Base-by-base conservation (phyloP, 163 green algal genomes). In the Trebouxiophyceae sp. region DNA sequence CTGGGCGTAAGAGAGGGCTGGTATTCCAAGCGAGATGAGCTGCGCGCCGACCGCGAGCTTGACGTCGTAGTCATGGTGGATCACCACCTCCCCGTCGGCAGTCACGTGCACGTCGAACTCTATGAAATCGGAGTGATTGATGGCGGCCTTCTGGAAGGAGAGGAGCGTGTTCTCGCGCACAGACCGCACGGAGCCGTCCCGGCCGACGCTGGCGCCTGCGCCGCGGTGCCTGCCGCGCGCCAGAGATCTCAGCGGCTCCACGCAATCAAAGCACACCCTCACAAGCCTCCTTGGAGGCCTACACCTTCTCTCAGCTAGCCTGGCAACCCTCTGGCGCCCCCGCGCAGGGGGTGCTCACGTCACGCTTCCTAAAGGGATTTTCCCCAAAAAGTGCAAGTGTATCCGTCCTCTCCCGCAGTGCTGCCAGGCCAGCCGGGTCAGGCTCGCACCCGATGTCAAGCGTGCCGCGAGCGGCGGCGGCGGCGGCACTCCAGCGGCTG, bases 121-220 rank as follows among this genome's bases (percentile, higher is more conserved):
- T 3, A 83, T 70, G 55, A 69, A 81, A 24, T 83, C 76, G 2
- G 70, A 61, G 39, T 73, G 62, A 66, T 75, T 78, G 34, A 58
- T 45, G 0, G 76, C 76, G 12, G 73, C 73, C 68, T 77, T 81
- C 20, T 73, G 61, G 69, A 83, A 83, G 7, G 73, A 78, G 30
- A 83, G 69, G 31, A 83, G 30, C 33, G 76, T 83, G 68, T 83
- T 83, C 62, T 83, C 76, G 3, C 68, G 65, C 55, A 83, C 76
- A 1, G 28, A 45, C 28, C 77, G 65, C 39, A 50, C 39, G 12
- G 39, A 50, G 39, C 39, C 39, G 26, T 70, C 68, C 19, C 68
- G 50, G 20, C 65, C 66, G 50, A 70, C 67, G 57, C 27, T 63
- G 0, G 72, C 76, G 4, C 76, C 76, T 1, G 69, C 70, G 5